Conservation (phyloP, 257 asterid species). For the Nicotiana tabacum region DNA sequence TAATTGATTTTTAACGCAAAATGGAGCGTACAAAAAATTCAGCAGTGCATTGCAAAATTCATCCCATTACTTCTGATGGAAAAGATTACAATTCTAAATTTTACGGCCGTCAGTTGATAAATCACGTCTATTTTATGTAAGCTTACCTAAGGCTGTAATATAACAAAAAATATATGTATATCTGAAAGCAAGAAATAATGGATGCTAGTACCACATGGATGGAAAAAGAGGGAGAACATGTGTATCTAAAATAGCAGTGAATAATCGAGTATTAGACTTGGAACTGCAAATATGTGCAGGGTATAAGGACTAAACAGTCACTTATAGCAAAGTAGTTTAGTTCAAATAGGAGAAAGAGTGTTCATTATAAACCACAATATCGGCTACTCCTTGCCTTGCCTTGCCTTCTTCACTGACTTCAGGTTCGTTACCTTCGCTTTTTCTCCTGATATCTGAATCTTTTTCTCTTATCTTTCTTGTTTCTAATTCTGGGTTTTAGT, state of each 20-base stretch:
- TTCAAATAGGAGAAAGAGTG: not conserved
- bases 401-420: not conserved
- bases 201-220: not conserved
- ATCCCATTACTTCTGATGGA: too few relatives aligned
- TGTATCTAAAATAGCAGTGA: not conserved
- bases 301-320: not conserved
- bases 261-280: not conserved
- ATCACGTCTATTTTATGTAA: not conserved
- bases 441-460: not conserved
- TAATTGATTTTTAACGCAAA: too few relatives aligned
- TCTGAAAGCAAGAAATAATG: not conserved
- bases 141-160: not conserved
- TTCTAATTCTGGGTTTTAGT: not conserved
- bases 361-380: not conserved
- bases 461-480: not conserved
- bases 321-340: not conserved
- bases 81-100: not conserved
- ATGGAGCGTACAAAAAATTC: too few relatives aligned
- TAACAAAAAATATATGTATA: not conserved
- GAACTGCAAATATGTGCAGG: not conserved
- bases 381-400: not conserved
- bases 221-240: not conserved
- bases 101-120: not conserved
- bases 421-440: not conserved
- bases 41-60: not conserved